Evolutionary conservation across 73 alveolate species (phyloP).

Genomic region (Durusdinium trenchii): DNA sequence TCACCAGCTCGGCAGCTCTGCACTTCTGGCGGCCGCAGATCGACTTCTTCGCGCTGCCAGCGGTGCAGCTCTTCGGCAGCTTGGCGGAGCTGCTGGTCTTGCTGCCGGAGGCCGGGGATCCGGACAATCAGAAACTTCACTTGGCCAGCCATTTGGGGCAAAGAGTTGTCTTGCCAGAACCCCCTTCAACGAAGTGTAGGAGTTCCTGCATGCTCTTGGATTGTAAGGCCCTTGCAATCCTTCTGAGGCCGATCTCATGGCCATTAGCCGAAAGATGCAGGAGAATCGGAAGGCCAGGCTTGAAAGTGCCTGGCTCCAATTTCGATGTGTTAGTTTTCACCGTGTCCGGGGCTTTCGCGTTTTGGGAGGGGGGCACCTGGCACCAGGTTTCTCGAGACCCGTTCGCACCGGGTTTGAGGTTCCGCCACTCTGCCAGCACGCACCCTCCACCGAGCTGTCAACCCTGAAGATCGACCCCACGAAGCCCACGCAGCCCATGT

Average conservation of each 20-base stretch:
- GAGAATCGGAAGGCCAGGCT: constrained; percentile 29
- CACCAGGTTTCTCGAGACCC: too few species aligned
- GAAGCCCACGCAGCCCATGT: too few species aligned
- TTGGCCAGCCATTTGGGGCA: background rate
- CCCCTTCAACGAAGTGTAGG: background rate
- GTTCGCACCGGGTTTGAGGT: too few species aligned
- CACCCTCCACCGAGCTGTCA: too few species aligned
- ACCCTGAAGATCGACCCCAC: too few species aligned
- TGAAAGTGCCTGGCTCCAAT: too few species aligned
- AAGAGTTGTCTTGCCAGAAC: background rate
- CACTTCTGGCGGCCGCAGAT: constrained; percentile 3
- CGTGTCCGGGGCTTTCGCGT: too few species aligned
- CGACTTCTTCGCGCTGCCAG: constrained; percentile 75
- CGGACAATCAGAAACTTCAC: background rate
- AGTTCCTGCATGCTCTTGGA: background rate
- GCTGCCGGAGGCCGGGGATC: background rate
- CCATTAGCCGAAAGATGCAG: constrained; percentile 27
- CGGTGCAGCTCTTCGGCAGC: constrained; percentile 42
- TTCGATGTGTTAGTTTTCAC: too few species aligned
- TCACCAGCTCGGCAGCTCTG: constrained; percentile 34
- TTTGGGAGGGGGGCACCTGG: too few species aligned
- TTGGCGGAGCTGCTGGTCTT: background rate
- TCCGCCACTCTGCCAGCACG: too few species aligned
- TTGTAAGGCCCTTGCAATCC: background rate
- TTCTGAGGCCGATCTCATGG: background rate